Evolutionary conservation across 2,329 filamentous ascomycete genomes (phyloP), one percentile per base, ranked within the genome.

Genomic region (Clonostachys byssicola): DNA sequence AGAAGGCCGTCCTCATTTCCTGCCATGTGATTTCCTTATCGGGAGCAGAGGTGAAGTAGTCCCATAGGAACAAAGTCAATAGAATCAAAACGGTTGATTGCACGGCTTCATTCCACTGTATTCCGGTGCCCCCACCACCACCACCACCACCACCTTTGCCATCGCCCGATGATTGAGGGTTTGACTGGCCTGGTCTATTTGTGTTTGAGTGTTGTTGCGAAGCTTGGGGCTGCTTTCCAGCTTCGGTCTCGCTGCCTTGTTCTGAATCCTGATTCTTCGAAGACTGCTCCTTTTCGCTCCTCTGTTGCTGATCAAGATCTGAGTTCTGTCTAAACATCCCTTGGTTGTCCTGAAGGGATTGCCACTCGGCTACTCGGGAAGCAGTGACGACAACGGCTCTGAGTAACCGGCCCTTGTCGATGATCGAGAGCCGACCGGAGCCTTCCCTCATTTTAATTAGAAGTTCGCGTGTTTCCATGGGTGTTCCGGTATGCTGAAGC

Each of bases 11-110:
- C 52, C 89, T 79, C 71, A 99, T 89, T 70, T 99, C 94, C 70
- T 99, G 92, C 89, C 91, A 99, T 47, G 94, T 97, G 49, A 99
- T 96, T 63, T 99, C 92, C 60, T 70, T 68, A 13, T 45, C 18
- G 13, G 34, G 43, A 17, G 13, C 20, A 7, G 40, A 34, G 17
- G 20, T 23, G 18, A 40, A 46, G 10, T 30, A 42, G 10, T 49
- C 44, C 40, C 41, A 49, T 6, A 43, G 16, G 34, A 40, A 49
- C 10, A 49, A 33, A 10, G 39, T 43, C 6, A 44, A 12, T 14
- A 46, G 44, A 34, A 71, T 70, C 10, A 71, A 54, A 16, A 66
- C 51, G 48, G 56, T 60, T 34, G 64, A 66, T 45, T 68, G 65
- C 3, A 68, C 47, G 17, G 59, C 59, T 43, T 67, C 65, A 40